phyloP scores from a whole-genome alignment of 2,329 filamentous ascomycete species.

The Coccinonectria pachysandricola region DNA sequence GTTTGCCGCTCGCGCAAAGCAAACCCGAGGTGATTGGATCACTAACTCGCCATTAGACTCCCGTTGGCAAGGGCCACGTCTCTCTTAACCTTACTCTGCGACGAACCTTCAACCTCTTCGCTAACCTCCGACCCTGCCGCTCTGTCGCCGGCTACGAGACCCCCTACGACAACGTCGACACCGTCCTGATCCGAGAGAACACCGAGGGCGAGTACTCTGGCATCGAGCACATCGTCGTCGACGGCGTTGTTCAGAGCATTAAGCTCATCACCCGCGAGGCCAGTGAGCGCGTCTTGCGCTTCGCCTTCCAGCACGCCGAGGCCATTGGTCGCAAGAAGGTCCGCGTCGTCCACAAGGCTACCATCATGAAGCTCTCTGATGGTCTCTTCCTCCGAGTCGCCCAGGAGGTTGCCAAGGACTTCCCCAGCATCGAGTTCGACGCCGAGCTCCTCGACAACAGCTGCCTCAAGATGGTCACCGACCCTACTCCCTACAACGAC shows the following conservation, averaged over 20 bases:
- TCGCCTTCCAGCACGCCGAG: constrained; percentile 96
- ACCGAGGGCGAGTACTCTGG: constrained; percentile 99
- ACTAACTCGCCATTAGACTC: constrained; percentile 48
- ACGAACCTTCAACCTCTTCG: constrained; percentile 99
- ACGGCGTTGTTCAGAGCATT: constrained; percentile 94
- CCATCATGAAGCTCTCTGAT: constrained; percentile 99
- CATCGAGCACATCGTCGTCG: constrained; percentile 95
- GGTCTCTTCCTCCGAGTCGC: constrained; percentile 92
- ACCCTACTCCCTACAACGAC: constrained; percentile 95
- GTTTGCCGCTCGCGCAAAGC: constrained; percentile 22
- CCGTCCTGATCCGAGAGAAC: constrained; percentile 99
- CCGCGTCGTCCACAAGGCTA: constrained; percentile 97
- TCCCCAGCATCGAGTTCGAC: constrained; percentile 91
- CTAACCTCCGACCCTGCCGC: constrained; percentile 95
- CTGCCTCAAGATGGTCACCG: constrained; percentile 96
- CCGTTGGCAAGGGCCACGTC: constrained; percentile 96
- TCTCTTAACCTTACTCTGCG: constrained; percentile 97
- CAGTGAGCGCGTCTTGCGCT: constrained; percentile 89
- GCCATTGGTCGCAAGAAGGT: constrained; percentile 93
- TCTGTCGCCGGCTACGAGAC: constrained; percentile 98
- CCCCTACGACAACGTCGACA: constrained; percentile 91
- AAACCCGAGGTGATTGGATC: constrained; percentile 6
- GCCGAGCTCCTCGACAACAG: constrained; percentile 98
- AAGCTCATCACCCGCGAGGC: constrained; percentile 97
- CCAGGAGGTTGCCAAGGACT: constrained; percentile 83